Conservation (phyloP, 768 basidiomycete species). For the Russula vinacea region DNA sequence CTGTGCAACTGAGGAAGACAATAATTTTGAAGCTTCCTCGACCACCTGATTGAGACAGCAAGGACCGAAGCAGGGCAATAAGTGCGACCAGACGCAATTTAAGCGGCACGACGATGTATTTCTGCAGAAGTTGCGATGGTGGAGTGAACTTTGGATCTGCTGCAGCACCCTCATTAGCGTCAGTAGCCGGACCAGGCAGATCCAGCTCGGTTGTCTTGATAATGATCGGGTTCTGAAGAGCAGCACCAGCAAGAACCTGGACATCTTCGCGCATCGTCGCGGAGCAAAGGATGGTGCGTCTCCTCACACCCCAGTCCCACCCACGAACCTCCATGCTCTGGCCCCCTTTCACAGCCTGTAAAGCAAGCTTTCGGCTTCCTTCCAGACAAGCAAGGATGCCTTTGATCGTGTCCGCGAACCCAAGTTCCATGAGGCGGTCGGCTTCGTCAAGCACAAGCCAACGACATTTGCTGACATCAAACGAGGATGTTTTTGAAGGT, state of each 20-base stretch:
- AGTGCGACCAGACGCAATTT: conserved; percentile 93
- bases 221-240: conserved; percentile 75
- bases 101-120: conserved; percentile 83
- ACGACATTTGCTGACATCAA: conserved; percentile 88
- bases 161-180: conserved; percentile 30
- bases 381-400: conserved; percentile 87
- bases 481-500: conserved; percentile 93
- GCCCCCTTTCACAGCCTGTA: conserved; percentile 61
- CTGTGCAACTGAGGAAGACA: conserved; percentile 95
- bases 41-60: conserved; percentile 61
- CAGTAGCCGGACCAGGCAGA: conserved; percentile 32
- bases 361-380: conserved; percentile 71
- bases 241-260: conserved; percentile 83
- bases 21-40: conserved; percentile 70
- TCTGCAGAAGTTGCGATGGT: conserved; percentile 89
- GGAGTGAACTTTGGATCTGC: conserved; percentile 73
- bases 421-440: conserved; percentile 95
- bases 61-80: conserved; percentile 75
- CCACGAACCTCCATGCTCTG: conserved; percentile 71
- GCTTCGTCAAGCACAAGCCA: conserved; percentile 98
- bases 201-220: conserved; percentile 69
- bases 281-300: conserved; percentile 90
- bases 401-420: conserved; percentile 92
- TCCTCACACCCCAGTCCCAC: conserved; percentile 76
- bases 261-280: conserved; percentile 96